A percentile compares a stretch with the other conserved stretches of the same genome.
Evolutionary conservation across 2,329 filamentous ascomycete genomes (phyloP).

Genomic region (Aspergillus melleus): DNA sequence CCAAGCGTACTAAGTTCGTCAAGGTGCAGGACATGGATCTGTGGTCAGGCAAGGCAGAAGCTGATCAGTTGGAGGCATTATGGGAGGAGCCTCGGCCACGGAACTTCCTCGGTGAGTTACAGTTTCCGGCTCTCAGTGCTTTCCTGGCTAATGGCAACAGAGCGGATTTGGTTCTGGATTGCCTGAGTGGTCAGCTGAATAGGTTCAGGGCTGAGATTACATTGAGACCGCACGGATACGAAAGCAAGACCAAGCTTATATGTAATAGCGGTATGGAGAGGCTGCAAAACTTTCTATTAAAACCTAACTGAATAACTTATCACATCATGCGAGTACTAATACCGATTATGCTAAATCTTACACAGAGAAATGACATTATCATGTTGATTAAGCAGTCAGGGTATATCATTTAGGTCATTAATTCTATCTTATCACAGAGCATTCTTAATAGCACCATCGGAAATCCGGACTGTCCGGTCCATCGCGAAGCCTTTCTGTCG

Average conservation of each 20-base stretch:
- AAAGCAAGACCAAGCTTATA: no score
- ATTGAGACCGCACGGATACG: no score
- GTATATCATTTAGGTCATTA: no score
- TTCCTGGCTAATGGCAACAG: slow-evolving; percentile 9
- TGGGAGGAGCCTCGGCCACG: slow-evolving; percentile 34
- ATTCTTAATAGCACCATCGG: slow-evolving; percentile 49
- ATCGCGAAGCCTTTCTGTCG: slow-evolving; percentile 52
- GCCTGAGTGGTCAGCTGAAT: neutral
- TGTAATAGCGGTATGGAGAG: no score
- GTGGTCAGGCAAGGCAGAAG: slow-evolving; percentile 26
- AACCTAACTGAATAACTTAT: no score
- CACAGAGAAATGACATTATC: no score
- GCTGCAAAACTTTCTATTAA: no score
- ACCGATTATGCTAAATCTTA: no score
- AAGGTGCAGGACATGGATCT: slow-evolving; percentile 30
- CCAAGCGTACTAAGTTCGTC: slow-evolving; percentile 36
- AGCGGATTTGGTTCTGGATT: slow-evolving; percentile 38
- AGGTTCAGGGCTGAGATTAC: no score
- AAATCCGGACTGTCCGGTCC: slow-evolving; percentile 53
- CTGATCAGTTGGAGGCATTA: slow-evolving; percentile 23
- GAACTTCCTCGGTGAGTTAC: slow-evolving; percentile 28
- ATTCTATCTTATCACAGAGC: no score
- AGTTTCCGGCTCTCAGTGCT: neutral
- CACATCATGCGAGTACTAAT: no score
- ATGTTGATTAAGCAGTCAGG: no score